phyloP scores from a whole-genome alignment of 2,329 filamentous ascomycete genomes.

The Aspergillus eucalypticola region DNA sequence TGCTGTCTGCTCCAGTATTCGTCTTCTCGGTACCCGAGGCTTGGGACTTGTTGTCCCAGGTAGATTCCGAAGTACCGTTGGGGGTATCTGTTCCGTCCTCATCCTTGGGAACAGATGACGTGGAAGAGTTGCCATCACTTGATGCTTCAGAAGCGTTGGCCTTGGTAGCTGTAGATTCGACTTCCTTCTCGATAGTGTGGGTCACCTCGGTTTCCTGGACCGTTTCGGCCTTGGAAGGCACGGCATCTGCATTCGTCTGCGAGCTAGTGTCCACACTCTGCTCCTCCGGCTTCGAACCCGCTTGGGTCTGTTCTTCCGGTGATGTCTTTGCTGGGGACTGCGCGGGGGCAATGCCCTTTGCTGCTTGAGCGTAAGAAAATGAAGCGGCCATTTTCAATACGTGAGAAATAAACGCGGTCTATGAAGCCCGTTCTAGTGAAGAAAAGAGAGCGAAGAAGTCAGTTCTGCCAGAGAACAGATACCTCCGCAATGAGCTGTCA shows the following conservation, averaged over 20 bases:
- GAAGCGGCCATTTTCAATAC: constrained; percentile 49
- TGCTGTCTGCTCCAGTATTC: constrained; percentile 42
- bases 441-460: constrained; percentile 7
- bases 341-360: constrained; percentile 69
- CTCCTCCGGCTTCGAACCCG: constrained; percentile 33
- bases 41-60: constrained; percentile 67
- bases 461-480: constrained; percentile 31
- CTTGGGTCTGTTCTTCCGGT: constrained; percentile 30
- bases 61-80: constrained; percentile 65
- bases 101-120: constrained; percentile 57
- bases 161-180: constrained; percentile 38
- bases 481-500: constrained; percentile 25
- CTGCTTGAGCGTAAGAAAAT: constrained; percentile 95
- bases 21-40: constrained; percentile 62
- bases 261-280: constrained; percentile 28
- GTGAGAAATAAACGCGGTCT: constrained; percentile 14
- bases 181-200: constrained; percentile 32
- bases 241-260: constrained; percentile 33
- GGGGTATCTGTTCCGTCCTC: constrained; percentile 63
- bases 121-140: constrained; percentile 55
- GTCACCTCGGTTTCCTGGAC: constrained; percentile 40
- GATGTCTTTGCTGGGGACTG: constrained; percentile 46
- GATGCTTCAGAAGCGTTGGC: constrained; percentile 44
- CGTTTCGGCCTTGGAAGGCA: constrained; percentile 50
- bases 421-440: constrained; percentile 22